phyloP scores from a whole-genome alignment of 2,329 filamentous ascomycete species.

The Magnaporthiopsis poae region DNA sequence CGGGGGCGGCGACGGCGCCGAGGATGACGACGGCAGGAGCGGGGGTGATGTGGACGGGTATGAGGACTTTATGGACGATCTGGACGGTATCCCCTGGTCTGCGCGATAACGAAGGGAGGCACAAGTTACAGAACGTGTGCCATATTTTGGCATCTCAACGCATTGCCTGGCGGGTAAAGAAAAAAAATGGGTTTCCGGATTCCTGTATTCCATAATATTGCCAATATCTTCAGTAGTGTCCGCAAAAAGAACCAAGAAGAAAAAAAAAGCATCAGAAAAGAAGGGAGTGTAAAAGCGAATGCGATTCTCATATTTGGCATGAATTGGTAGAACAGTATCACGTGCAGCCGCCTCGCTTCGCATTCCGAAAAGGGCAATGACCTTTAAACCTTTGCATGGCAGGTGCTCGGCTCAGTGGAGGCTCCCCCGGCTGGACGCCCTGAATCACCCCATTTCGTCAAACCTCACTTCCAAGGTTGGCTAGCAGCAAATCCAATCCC shows the following conservation, averaged over 20 bases:
- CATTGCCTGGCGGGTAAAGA: background rate
- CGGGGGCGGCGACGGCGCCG: conserved; percentile 13
- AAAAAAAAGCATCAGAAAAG: background rate
- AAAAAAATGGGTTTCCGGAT: background rate
- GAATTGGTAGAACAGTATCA: background rate
- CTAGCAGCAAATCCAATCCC: conserved; percentile 5
- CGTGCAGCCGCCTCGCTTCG: background rate
- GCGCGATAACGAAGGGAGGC: conserved; percentile 16
- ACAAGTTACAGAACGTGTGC: background rate
- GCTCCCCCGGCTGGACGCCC: conserved; percentile 5
- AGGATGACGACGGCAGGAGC: conserved; percentile 24
- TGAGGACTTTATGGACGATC: conserved; percentile 46
- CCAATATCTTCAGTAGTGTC: background rate
- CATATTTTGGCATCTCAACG: background rate
- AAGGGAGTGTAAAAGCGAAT: background rate
- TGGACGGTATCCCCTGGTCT: conserved; percentile 44
- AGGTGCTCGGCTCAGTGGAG: conserved; percentile 13
- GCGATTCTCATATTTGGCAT: background rate
- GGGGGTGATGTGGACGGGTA: conserved; percentile 26
- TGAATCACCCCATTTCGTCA: conserved; percentile 17
- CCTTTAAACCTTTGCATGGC: conserved; percentile 9
- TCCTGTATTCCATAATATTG: background rate
- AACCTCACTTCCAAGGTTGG: conserved; percentile 6
- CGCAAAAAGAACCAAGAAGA: background rate
- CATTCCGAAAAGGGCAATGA: conserved; percentile 10